Evolutionary conservation across 352 stramenopile species (phyloP).

Genomic region (Pythium brachiatum): DNA sequence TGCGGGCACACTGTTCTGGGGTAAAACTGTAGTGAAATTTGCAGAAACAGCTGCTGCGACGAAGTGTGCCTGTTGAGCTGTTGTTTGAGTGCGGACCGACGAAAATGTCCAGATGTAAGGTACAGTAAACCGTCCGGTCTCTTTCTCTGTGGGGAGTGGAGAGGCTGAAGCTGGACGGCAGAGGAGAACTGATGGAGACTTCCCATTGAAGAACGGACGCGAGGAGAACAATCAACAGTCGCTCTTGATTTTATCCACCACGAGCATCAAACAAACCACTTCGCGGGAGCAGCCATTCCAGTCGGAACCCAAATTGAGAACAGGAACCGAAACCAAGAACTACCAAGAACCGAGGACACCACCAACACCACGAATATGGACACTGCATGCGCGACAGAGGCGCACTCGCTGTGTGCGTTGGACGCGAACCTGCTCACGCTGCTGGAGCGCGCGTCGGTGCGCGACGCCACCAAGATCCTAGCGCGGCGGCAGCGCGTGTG

Average conservation of each 20-base stretch:
- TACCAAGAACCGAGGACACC: not conserved
- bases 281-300: not conserved
- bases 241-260: slow-evolving; percentile 4
- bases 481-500: slow-evolving; percentile 42
- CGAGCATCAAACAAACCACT: slow-evolving; percentile 1
- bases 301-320: not conserved
- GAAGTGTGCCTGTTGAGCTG: not conserved
- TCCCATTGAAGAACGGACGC: not conserved
- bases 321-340: slow-evolving; percentile 1
- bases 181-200: slow-evolving; percentile 2
- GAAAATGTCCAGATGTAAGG: slow-evolving; percentile 1
- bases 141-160: not conserved
- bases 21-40: not conserved
- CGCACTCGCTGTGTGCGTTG: slow-evolving; percentile 37
- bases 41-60: slow-evolving; percentile 3
- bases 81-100: not conserved
- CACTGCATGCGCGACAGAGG: slow-evolving; percentile 38
- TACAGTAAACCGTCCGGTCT: not conserved
- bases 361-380: slow-evolving; percentile 15
- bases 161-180: not conserved
- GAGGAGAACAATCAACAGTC: not conserved
- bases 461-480: slow-evolving; percentile 37
- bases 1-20: no score
- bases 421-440: slow-evolving; percentile 54
- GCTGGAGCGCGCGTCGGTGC: slow-evolving; percentile 32